These are phyloP conservation scores for Rhodotorula sp. DNA, from an alignment of 1,284 basidiomycete species.

Conservation along the genomic window DNA sequence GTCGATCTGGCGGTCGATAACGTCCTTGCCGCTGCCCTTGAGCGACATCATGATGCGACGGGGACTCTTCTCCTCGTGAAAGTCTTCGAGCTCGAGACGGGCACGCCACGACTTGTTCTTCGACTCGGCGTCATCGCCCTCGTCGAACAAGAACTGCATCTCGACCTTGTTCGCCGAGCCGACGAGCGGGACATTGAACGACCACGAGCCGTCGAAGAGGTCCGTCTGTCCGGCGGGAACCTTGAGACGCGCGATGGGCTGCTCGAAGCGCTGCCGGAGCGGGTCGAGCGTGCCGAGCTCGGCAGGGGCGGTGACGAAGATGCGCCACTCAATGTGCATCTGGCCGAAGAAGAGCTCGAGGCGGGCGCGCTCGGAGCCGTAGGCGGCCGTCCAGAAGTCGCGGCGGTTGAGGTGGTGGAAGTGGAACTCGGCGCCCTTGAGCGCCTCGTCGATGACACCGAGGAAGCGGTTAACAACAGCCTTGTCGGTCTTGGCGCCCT, in stretches of 20 bases:
- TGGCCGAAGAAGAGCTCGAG: slow-evolving; percentile 76
- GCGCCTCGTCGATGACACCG: slow-evolving; percentile 50
- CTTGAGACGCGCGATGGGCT: slow-evolving; percentile 74
- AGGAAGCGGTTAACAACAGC: slow-evolving; percentile 14
- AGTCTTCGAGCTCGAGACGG: slow-evolving; percentile 72
- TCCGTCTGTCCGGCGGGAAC: slow-evolving; percentile 47
- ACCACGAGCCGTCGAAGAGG: slow-evolving; percentile 72
- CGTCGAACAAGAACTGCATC: slow-evolving; percentile 62
- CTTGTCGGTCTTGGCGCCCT: slow-evolving; percentile 9
- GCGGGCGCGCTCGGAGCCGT: slow-evolving; percentile 66
- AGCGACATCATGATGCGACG: slow-evolving; percentile 62
- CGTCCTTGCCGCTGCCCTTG: slow-evolving; percentile 44
- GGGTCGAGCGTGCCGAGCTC: slow-evolving; percentile 65
- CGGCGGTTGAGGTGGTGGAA: slow-evolving; percentile 85
- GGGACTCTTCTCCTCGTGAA: slow-evolving; percentile 66
- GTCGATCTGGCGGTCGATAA: slow-evolving; percentile 74
- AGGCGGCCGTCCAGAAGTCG: slow-evolving; percentile 78
- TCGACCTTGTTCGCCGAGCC: slow-evolving; percentile 57
- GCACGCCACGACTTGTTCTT: slow-evolving; percentile 71
- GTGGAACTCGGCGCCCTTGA: slow-evolving; percentile 64
- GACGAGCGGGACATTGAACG: slow-evolving; percentile 70
- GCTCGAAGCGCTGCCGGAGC: slow-evolving; percentile 68
- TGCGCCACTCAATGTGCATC: slow-evolving; percentile 77
- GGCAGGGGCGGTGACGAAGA: slow-evolving; percentile 49
- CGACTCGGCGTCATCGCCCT: slow-evolving; percentile 56